Evolutionary conservation across 306 rosid species (phyloP).

Genomic region (Glycine latifolia): DNA sequence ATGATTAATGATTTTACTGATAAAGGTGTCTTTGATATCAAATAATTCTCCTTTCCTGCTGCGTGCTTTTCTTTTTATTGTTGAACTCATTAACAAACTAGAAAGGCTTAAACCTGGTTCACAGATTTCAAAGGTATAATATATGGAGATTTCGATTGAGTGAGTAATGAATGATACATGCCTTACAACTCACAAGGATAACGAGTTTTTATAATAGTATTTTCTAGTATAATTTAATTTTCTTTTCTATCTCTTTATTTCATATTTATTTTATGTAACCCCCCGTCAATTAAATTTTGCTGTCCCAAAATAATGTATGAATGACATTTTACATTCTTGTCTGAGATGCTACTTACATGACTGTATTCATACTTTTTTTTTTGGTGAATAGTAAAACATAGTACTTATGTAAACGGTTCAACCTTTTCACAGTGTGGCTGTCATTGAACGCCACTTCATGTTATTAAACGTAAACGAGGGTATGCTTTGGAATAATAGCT

Average conservation of each 20-base stretch:
- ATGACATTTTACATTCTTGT: not conserved
- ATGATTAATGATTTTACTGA: slow-evolving; percentile 46
- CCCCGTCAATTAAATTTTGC: too few relatives aligned
- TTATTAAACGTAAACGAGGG: not conserved
- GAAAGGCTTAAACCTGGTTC: slow-evolving; percentile 28
- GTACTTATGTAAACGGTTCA: not conserved
- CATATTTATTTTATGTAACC: not conserved
- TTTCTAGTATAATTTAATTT: too few relatives aligned
- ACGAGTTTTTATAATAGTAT: too few relatives aligned
- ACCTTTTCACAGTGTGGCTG: not conserved
- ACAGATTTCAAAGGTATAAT: not conserved
- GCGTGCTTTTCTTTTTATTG: slow-evolving; percentile 38
- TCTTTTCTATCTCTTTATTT: not conserved
- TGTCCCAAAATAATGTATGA: not conserved
- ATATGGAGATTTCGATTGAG: slow-evolving; percentile 28
- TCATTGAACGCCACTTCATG: not conserved
- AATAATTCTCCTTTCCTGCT: slow-evolving; percentile 1
- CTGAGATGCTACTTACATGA: not conserved
- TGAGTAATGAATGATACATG: not conserved
- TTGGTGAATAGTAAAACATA: too few relatives aligned
- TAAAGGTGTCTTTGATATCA: slow-evolving; percentile 44
- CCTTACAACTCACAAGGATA: not conserved
- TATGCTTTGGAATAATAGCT: not conserved
- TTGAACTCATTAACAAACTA: slow-evolving; percentile 27
- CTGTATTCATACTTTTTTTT: too few relatives aligned